phyloP scores from a whole-genome alignment of 257 asterid genomes.

The Thymus mandschuricus region DNA sequence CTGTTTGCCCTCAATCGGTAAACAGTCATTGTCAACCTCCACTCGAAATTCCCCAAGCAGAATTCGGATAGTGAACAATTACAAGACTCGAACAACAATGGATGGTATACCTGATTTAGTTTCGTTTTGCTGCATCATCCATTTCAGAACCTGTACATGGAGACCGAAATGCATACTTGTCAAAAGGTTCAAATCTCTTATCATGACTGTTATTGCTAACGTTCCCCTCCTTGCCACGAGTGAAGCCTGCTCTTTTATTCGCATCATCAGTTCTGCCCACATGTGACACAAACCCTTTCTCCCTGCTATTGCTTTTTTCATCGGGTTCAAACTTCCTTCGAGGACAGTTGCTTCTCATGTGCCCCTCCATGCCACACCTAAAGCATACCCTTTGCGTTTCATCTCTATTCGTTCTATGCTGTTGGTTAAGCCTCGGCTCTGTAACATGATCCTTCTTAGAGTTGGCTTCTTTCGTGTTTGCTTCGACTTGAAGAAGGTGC shows the following conservation, averaged over 20 bases:
- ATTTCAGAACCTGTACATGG: constrained; percentile 20
- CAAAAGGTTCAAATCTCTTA: constrained; percentile 28
- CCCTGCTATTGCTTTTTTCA: constrained; percentile 35
- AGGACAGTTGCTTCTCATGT: constrained; percentile 47
- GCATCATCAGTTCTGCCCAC: constrained; percentile 32
- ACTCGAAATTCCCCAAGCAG: background rate
- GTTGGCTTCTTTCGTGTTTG: constrained; percentile 44
- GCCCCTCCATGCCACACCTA: constrained; percentile 57
- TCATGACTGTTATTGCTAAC: constrained; percentile 41
- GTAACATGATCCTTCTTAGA: constrained; percentile 25
- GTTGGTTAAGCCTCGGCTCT: constrained; percentile 32
- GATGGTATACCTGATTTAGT: background rate
- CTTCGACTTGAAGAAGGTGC: constrained; percentile 58
- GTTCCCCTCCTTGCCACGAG: constrained; percentile 58
- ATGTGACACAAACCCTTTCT: constrained; percentile 27
- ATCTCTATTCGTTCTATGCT: constrained; percentile 32
- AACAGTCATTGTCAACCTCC: background rate
- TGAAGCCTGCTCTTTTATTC: constrained; percentile 43
- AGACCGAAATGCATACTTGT: constrained; percentile 30
- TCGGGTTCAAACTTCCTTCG: constrained; percentile 28
- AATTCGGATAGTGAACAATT: background rate
- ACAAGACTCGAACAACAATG: background rate
- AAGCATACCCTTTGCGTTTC: constrained; percentile 52
- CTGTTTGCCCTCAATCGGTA: background rate
- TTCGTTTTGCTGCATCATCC: constrained; percentile 27